A percentile compares a stretch with the other conserved stretches of the same genome.
Conservation (phyloP, 352 stramenopile species). For the Pythium scleroteichum region DNA sequence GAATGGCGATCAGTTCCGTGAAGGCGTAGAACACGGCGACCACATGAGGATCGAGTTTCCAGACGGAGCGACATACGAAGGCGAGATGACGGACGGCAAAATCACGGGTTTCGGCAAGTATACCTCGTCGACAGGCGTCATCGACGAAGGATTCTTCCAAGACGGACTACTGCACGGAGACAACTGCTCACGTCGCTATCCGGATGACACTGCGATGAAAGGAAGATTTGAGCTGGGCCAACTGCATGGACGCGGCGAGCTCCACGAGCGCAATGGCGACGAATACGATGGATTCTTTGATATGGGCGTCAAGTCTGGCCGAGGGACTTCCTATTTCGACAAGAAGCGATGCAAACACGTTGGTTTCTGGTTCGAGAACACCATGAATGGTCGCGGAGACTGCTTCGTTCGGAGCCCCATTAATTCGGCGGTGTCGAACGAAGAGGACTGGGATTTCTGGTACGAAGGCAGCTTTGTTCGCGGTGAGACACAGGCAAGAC, state of each 20-base stretch:
- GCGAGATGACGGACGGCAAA: constrained; percentile 59
- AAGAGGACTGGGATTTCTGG: constrained; percentile 56
- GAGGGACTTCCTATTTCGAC: constrained; percentile 42
- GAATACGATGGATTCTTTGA: constrained; percentile 70
- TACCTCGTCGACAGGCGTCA: constrained; percentile 57
- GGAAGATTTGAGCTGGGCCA: constrained; percentile 50
- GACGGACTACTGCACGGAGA: constrained; percentile 58
- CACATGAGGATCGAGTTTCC: constrained; percentile 52
- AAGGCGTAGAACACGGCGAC: constrained; percentile 50
- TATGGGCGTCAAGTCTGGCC: constrained; percentile 42
- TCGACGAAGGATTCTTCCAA: constrained; percentile 66
- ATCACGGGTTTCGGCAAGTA: constrained; percentile 59
- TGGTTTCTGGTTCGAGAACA: constrained; percentile 69
- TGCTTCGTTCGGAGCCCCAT: constrained; percentile 42
- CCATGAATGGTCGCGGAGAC: constrained; percentile 59
- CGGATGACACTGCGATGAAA: constrained; percentile 47
- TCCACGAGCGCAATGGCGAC: constrained; percentile 47
- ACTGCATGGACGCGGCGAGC: constrained; percentile 41
- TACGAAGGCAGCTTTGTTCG: constrained; percentile 77
- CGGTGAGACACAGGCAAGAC: constrained; percentile 52
- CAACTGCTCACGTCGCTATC: constrained; percentile 44
- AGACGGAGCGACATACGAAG: constrained; percentile 65
- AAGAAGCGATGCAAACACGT: constrained; percentile 43
- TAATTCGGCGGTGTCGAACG: background rate
- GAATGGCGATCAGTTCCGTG: constrained; percentile 49